Evolutionary conservation across 129 eudicot species (phyloP).

Genomic region (Saposhnikovia divaricata): DNA sequence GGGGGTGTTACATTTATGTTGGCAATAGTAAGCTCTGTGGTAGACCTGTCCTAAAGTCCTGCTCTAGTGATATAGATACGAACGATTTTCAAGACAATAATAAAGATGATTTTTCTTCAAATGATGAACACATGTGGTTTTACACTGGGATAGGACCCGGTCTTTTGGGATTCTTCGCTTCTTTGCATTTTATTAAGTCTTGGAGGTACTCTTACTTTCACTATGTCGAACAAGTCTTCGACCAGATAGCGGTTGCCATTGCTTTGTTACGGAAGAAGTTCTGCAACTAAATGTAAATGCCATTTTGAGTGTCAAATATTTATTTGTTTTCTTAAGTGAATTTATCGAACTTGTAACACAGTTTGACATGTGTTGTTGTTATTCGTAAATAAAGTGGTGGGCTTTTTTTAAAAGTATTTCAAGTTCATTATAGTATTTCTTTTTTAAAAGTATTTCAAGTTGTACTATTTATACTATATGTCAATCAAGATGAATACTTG

Average conservation of each 20-base stretch:
- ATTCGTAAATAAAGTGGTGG: too few relatives aligned
- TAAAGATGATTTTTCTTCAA: neutral
- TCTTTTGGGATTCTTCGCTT: neutral
- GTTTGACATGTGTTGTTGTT: too few relatives aligned
- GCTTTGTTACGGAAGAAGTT: neutral
- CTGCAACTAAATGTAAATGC: neutral
- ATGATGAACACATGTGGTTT: neutral
- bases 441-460: too few relatives aligned
- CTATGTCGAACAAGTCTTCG: neutral
- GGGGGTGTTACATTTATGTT: too few relatives aligned
- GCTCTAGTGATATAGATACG: neutral
- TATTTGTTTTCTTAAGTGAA: too few relatives aligned
- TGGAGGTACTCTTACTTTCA: neutral
- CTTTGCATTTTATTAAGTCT: neutral
- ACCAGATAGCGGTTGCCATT: neutral
- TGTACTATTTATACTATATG: too few relatives aligned
- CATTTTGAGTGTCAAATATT: too few relatives aligned
- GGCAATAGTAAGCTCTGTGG: neutral
- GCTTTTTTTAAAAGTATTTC: too few relatives aligned
- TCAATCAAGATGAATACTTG: neutral
- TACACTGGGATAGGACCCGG: neutral
- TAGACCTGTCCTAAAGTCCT: neutral
- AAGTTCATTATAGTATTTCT: too few relatives aligned
- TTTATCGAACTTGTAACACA: too few relatives aligned
- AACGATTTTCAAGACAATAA: neutral